These are phyloP conservation scores for Arthrinium phaeospermum DNA, from an alignment of 2,329 filamentous ascomycete genomes.

Conservation along the genomic window DNA sequence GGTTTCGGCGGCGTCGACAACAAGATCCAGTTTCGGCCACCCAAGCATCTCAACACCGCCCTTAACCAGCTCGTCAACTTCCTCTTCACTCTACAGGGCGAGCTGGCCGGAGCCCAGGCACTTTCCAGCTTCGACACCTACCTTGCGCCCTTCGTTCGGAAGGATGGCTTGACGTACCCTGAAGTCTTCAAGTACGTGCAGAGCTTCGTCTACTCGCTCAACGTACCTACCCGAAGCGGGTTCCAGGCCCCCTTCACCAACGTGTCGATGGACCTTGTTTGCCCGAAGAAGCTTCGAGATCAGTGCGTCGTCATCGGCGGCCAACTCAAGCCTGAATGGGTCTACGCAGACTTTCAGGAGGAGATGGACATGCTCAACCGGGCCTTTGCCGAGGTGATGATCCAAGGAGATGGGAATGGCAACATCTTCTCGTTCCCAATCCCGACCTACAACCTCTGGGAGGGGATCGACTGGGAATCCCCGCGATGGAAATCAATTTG, in stretches of 20 bases:
- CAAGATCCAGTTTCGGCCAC: background rate
- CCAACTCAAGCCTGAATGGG: background rate
- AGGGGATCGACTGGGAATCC: slow-evolving; percentile 5
- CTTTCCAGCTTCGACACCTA: slow-evolving; percentile 4
- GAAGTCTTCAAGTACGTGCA: slow-evolving; percentile 8
- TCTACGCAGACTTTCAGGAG: background rate
- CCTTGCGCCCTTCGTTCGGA: slow-evolving; percentile 6
- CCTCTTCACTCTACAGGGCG: background rate
- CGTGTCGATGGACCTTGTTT: slow-evolving; percentile 4
- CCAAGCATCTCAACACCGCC: slow-evolving; percentile 1
- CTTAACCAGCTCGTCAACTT: slow-evolving; percentile 6
- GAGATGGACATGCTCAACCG: slow-evolving; percentile 1
- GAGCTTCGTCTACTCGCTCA: slow-evolving; percentile 10
- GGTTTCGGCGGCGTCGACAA: slow-evolving; percentile 3
- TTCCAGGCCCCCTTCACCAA: slow-evolving; percentile 3
- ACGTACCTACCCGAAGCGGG: background rate
- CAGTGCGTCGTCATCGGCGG: slow-evolving; percentile 8
- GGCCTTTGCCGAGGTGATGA: background rate
- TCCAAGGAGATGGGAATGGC: background rate
- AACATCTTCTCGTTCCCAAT: slow-evolving; percentile 5
- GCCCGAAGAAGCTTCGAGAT: slow-evolving; percentile 2
- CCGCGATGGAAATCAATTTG: background rate
- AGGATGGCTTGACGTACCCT: slow-evolving; percentile 3
- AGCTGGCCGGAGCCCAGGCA: background rate
- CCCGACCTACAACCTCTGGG: slow-evolving; percentile 1